These are phyloP conservation scores for Sclerotinia minor DNA, from an alignment of 2,329 filamentous ascomycete genomes.

Conservation along the genomic window DNA sequence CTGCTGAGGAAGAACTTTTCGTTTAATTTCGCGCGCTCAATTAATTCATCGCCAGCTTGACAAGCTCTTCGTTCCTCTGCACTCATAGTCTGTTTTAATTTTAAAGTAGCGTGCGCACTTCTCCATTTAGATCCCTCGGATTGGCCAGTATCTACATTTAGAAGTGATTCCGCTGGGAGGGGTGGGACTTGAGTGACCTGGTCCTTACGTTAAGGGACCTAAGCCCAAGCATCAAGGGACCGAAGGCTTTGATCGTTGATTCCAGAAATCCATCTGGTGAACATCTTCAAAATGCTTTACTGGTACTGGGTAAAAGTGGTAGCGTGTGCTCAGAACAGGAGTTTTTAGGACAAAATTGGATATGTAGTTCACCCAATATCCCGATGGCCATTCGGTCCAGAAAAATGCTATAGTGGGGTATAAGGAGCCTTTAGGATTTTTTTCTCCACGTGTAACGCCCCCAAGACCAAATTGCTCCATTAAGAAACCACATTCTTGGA, in stretches of 20 bases:
- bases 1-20: background rate
- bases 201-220: background rate
- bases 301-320: constrained; percentile 9
- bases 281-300: constrained; percentile 5
- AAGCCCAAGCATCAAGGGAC: background rate
- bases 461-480: constrained; percentile 6
- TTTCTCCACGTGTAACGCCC: background rate
- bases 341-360: background rate
- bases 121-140: background rate
- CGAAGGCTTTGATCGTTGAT: background rate
- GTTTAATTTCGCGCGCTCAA: constrained; percentile 4
- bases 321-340: background rate
- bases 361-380: background rate
- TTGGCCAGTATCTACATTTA: background rate
- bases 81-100: constrained; percentile 11
- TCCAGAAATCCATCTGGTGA: constrained; percentile 12
- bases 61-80: constrained; percentile 2
- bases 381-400: constrained; percentile 8
- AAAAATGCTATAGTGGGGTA: constrained; percentile 6
- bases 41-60: background rate
- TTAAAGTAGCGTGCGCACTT: background rate
- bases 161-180: too few relatives aligned
- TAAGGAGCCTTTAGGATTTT: background rate
- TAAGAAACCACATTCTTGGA: background rate
- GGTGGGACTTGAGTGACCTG: background rate